Evolutionary conservation across 108 stramenopile species (phyloP).

Genomic region (Cyclotella baltica): DNA sequence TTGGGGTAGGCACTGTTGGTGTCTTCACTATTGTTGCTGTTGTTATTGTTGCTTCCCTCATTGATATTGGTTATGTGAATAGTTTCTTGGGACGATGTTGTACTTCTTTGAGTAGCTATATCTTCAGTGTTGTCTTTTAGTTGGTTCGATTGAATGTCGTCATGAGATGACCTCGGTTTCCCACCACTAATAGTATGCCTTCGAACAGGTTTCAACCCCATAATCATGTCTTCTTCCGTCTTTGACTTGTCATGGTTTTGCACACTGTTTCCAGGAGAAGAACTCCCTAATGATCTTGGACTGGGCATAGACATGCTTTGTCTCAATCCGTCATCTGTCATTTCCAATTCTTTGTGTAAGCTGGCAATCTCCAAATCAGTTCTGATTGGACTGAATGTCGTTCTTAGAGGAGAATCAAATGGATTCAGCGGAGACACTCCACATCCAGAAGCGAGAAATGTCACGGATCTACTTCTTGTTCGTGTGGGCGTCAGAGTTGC

Average conservation of each 20-base stretch:
- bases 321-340: too few relatives aligned
- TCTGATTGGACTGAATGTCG: background rate
- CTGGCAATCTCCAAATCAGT: too few relatives aligned
- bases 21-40: background rate
- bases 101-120: background rate
- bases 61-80: background rate
- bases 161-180: background rate
- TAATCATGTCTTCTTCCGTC: background rate
- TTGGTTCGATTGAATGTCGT: background rate
- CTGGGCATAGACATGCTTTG: too few relatives aligned
- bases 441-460: conserved; percentile 6
- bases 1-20: conserved; percentile 7
- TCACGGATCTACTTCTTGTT: conserved; percentile 13
- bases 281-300: background rate
- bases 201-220: background rate
- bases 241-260: background rate
- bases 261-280: background rate
- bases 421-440: conserved; percentile 19
- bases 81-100: background rate
- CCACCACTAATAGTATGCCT: too few relatives aligned
- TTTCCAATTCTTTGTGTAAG: too few relatives aligned
- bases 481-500: background rate
- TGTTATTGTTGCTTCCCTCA: background rate
- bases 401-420: conserved; percentile 3
- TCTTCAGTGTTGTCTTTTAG: background rate